Percentiles rank a stretch among this genome's conserved stretches.
Conservation (phyloP, 768 basidiomycete genomes). For the Suillus discolor region DNA sequence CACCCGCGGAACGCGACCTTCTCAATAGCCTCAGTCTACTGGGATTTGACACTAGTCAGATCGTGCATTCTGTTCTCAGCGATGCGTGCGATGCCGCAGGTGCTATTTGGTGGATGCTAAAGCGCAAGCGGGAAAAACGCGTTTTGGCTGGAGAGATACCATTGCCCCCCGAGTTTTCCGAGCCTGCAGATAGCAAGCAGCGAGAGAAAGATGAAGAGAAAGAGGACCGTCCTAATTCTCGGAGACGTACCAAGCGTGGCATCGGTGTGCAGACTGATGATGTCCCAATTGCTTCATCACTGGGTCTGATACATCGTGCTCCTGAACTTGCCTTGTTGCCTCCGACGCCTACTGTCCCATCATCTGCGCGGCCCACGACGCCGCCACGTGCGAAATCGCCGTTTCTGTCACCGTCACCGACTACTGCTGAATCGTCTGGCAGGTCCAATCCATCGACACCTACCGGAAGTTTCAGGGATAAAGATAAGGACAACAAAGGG, state of each 20-base stretch:
- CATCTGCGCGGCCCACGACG: conserved; percentile 42
- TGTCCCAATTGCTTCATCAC: conserved; percentile 21
- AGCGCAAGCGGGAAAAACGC: conserved; percentile 73
- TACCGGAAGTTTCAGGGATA: conserved; percentile 58
- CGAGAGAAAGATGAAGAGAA: conserved; percentile 35
- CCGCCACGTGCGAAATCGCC: conserved; percentile 58
- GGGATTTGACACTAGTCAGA: conserved; percentile 93
- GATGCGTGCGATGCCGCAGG: conserved; percentile 93
- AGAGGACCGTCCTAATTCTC: conserved; percentile 22
- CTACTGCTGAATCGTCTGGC: conserved; percentile 48
- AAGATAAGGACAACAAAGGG: conserved; percentile 53
- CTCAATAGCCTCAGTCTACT: conserved; percentile 72
- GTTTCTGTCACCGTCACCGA: conserved; percentile 57
- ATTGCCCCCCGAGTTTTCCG: conserved; percentile 8
- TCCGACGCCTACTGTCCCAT: conserved; percentile 65
- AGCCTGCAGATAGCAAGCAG: conserved; percentile 8
- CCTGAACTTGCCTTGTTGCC: conserved; percentile 78
- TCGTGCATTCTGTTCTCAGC: conserved; percentile 88
- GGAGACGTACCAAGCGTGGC: conserved; percentile 25
- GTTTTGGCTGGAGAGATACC: conserved; percentile 39
- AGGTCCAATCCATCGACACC: conserved; percentile 75
- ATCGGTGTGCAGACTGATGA: conserved; percentile 53
- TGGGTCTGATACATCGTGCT: conserved; percentile 39
- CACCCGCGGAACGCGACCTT: conserved; percentile 76
- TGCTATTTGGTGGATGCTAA: conserved; percentile 96